Conservation (phyloP, 1,139 yeast species). For the Pichia sp. region DNA sequence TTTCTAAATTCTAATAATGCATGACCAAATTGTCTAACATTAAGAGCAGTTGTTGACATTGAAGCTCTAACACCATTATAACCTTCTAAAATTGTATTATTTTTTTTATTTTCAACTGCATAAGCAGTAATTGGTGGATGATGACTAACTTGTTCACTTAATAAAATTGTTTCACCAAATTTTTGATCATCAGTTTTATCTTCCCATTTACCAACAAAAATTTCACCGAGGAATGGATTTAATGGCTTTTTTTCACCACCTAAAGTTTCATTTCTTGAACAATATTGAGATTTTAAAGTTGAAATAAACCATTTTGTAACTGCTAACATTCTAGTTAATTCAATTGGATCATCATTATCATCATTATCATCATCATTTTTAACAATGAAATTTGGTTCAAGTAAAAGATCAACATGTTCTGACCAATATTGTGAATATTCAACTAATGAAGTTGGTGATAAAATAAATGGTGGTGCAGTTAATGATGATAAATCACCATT, state of each 20-base stretch:
- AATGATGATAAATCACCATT: constrained; percentile 90
- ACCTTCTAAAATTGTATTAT: constrained; percentile 70
- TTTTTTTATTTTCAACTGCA: constrained; percentile 63
- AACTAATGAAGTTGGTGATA: constrained; percentile 80
- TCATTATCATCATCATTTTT: constrained; percentile 34
- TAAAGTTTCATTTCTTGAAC: constrained; percentile 83
- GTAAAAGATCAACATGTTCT: constrained; percentile 77
- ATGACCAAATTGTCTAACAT: constrained; percentile 89
- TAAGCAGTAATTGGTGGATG: constrained; percentile 96
- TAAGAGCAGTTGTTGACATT: constrained; percentile 68
- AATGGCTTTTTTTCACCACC: constrained; percentile 95
- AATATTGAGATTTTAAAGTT: constrained; percentile 86
- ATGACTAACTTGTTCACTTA: constrained; percentile 90
- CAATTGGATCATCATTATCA: constrained; percentile 33
- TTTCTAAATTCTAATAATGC: constrained; percentile 60
- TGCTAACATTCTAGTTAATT: constrained; percentile 59
- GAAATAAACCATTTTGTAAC: constrained; percentile 90
- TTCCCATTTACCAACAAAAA: constrained; percentile 83
- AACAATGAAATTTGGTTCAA: constrained; percentile 57
- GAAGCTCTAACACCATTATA: constrained; percentile 85
- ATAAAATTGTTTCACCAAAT: constrained; percentile 65
- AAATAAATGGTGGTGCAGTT: constrained; percentile 97
- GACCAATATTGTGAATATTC: constrained; percentile 95
- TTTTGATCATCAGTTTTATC: constrained; percentile 38
- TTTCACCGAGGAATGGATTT: constrained; percentile 90